Percentiles rank a stretch among this genome's conserved stretches.
Evolutionary conservation across 371 early-diverging fungal species (phyloP).

Genomic region (Lichtheimia hyalospora): DNA sequence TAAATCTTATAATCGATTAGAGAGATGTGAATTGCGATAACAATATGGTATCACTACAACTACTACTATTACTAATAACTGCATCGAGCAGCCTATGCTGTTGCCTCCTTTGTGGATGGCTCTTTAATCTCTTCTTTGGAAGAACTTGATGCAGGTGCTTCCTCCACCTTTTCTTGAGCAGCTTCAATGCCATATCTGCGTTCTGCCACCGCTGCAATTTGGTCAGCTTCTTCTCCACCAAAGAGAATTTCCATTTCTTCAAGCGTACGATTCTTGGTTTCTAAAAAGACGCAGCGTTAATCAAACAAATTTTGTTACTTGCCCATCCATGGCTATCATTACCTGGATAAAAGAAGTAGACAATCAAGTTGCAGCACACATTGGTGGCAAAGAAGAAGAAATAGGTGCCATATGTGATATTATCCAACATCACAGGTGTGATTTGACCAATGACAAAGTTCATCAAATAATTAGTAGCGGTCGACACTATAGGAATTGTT

Average conservation of each 20-base stretch:
- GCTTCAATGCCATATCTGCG: background rate
- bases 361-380: constrained; percentile 26
- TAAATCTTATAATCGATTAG: too few species aligned
- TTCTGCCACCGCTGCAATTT: constrained; percentile 7
- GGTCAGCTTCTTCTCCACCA: constrained; percentile 22
- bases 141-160: too few species aligned
- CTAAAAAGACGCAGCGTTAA: background rate
- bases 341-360: constrained; percentile 29
- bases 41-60: too few species aligned
- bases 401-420: constrained; percentile 36
- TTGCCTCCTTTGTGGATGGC: too few species aligned
- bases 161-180: too few species aligned
- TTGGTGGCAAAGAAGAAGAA: constrained; percentile 40
- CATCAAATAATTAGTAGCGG: constrained; percentile 54
- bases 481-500: constrained; percentile 18
- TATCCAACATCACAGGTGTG: constrained; percentile 22
- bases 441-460: constrained; percentile 38
- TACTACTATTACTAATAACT: too few species aligned
- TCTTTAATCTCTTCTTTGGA: too few species aligned
- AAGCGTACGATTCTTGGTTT: constrained; percentile 7
- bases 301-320: background rate
- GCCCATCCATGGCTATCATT: background rate
- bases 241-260: constrained; percentile 26
- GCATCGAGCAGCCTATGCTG: too few species aligned
- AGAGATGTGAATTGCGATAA: too few species aligned